Evolutionary conservation across 2,329 filamentous ascomycete species (phyloP).

Genomic region (Penicillium sp.): DNA sequence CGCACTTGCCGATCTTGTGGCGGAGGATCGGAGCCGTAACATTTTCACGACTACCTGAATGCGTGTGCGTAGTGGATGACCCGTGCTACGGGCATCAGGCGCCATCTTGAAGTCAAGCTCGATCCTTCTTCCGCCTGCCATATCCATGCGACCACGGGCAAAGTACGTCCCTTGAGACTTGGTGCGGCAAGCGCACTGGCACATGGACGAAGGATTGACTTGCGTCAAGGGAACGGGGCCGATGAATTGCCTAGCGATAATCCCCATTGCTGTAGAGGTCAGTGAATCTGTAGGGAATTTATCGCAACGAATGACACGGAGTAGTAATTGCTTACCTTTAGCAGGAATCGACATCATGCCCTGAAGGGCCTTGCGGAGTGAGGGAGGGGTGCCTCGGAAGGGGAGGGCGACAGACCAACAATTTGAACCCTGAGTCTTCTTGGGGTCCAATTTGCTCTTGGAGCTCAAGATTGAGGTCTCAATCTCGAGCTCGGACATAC

Average conservation of each 20-base stretch:
- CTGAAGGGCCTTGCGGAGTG: neutral
- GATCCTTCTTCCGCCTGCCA: conserved; percentile 11
- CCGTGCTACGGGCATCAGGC: neutral
- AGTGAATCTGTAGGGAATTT: neutral
- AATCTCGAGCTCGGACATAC: neutral
- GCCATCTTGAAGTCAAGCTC: conserved; percentile 23
- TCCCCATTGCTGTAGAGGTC: neutral
- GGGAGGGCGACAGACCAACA: neutral
- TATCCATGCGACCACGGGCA: conserved; percentile 2
- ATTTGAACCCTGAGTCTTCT: neutral
- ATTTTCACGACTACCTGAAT: conserved; percentile 24
- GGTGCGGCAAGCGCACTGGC: neutral
- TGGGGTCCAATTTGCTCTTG: neutral
- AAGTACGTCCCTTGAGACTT: neutral
- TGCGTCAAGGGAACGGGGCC: neutral
- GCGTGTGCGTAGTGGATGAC: conserved; percentile 18
- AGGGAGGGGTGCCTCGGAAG: neutral
- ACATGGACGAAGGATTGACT: neutral
- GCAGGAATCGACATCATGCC: neutral
- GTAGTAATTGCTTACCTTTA: neutral
- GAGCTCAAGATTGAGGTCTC: neutral
- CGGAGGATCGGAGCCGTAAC: conserved; percentile 21
- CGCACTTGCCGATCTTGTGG: neutral
- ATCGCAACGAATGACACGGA: neutral
- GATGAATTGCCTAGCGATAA: neutral